Conservation (phyloP, 805 yeast genomes). For the Candida chauliodis region DNA sequence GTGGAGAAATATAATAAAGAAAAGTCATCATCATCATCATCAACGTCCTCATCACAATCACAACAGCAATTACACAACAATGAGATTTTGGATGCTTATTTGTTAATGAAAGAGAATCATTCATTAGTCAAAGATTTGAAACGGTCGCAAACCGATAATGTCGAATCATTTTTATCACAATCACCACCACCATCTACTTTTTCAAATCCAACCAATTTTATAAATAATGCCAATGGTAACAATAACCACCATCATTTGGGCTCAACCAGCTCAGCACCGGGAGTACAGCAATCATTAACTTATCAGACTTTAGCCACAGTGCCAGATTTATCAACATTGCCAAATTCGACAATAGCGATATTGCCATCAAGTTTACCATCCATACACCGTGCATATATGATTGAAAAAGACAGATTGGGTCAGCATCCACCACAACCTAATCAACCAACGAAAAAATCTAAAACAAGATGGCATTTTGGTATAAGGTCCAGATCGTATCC, state of each 20-base stretch:
- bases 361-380: slow-evolving; percentile 93
- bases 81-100: slow-evolving; percentile 84
- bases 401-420: slow-evolving; percentile 34
- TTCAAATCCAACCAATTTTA: slow-evolving; percentile 2
- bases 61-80: slow-evolving; percentile 39
- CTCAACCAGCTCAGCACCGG: slow-evolving; percentile 34
- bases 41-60: slow-evolving; percentile 10
- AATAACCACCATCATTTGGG: slow-evolving; percentile 13
- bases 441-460: slow-evolving; percentile 73
- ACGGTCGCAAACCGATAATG: slow-evolving; percentile 44
- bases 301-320: slow-evolving; percentile 47
- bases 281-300: slow-evolving; percentile 43
- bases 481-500: slow-evolving; percentile 95
- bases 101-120: slow-evolving; percentile 76
- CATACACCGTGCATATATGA: slow-evolving; percentile 91
- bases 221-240: slow-evolving; percentile 6
- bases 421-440: slow-evolving; percentile 27
- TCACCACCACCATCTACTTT: slow-evolving; percentile 52
- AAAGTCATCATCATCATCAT: not conserved
- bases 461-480: slow-evolving; percentile 98
- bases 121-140: slow-evolving; percentile 65
- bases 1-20: slow-evolving; percentile 47
- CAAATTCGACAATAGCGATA: slow-evolving; percentile 83
- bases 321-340: slow-evolving; percentile 48
- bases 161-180: slow-evolving; percentile 57